Evolutionary conservation across 2,329 filamentous ascomycete genomes (phyloP).

Genomic region (Scedosporium minutisporum): DNA sequence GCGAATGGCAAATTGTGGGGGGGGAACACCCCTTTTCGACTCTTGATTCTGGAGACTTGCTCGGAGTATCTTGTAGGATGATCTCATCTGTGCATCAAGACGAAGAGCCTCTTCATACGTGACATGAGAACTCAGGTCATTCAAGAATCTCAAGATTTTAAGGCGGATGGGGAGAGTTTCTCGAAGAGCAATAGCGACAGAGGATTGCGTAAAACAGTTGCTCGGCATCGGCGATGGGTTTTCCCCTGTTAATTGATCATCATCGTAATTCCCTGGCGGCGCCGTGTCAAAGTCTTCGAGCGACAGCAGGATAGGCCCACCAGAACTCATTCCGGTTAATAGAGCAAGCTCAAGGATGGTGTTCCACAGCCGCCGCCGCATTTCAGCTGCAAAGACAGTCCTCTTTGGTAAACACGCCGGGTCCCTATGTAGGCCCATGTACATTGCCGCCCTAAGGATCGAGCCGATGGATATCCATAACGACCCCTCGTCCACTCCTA

Average conservation of each 20-base stretch:
- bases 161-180: slow-evolving; percentile 33
- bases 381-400: slow-evolving; percentile 28
- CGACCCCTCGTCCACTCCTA: slow-evolving; percentile 31
- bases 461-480: slow-evolving; percentile 36
- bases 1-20: slow-evolving; percentile 29
- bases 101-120: slow-evolving; percentile 35
- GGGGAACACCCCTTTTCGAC: slow-evolving; percentile 11
- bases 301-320: slow-evolving; percentile 34
- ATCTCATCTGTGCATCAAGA: slow-evolving; percentile 31
- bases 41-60: slow-evolving; percentile 20
- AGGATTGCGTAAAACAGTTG: slow-evolving; percentile 27
- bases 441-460: slow-evolving; percentile 34
- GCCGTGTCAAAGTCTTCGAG: slow-evolving; percentile 37
- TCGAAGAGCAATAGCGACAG: slow-evolving; percentile 30
- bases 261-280: slow-evolving; percentile 38
- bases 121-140: slow-evolving; percentile 24
- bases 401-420: slow-evolving; percentile 27
- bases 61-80: slow-evolving; percentile 30
- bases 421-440: slow-evolving; percentile 42
- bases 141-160: slow-evolving; percentile 30
- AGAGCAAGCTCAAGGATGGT: slow-evolving; percentile 39
- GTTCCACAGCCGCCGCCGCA: slow-evolving; percentile 42
- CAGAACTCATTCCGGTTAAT: slow-evolving; percentile 34
- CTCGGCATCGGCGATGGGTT: slow-evolving; percentile 21
- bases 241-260: slow-evolving; percentile 30